Percentiles rank a stretch among this genome's conserved stretches.
These are phyloP conservation scores for Quercus cerris DNA, from an alignment of 306 rosid genomes.

Conservation along the genomic window DNA sequence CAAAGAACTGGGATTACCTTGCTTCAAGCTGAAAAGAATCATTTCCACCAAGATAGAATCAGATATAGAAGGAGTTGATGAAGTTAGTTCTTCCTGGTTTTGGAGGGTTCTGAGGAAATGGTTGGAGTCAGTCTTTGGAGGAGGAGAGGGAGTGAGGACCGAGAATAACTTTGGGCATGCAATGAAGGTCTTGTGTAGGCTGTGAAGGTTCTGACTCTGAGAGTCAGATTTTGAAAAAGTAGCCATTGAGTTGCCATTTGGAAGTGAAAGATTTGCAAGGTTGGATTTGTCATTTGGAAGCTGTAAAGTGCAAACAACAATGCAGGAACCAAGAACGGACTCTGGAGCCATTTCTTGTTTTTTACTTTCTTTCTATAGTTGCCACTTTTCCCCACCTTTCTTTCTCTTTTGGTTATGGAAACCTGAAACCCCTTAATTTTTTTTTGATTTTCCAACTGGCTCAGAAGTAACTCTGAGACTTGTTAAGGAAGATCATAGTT, in stretches of 20 bases:
- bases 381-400: too few species aligned
- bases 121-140: not conserved
- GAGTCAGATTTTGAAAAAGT: constrained; percentile 8
- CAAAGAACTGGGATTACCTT: constrained; percentile 32
- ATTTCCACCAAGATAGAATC: constrained; percentile 53
- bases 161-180: not conserved
- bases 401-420: not conserved
- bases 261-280: not conserved
- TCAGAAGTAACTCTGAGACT: too few species aligned
- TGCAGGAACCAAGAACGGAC: not conserved
- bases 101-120: constrained; percentile 3
- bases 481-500: too few species aligned
- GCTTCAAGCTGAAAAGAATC: constrained; percentile 48
- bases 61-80: constrained; percentile 29
- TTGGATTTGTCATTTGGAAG: not conserved
- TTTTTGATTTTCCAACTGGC: not conserved
- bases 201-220: not conserved
- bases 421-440: not conserved
- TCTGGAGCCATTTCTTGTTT: not conserved
- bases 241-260: constrained; percentile 20
- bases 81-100: constrained; percentile 18
- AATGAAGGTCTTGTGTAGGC: not conserved
- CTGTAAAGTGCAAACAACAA: not conserved
- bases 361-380: too few species aligned
- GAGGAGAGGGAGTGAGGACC: constrained; percentile 1